Percentiles rank a stretch among this genome's conserved stretches.
These are phyloP conservation scores for Quercus tomentella DNA, from an alignment of 331 rosid species.

Conservation along the genomic window DNA sequence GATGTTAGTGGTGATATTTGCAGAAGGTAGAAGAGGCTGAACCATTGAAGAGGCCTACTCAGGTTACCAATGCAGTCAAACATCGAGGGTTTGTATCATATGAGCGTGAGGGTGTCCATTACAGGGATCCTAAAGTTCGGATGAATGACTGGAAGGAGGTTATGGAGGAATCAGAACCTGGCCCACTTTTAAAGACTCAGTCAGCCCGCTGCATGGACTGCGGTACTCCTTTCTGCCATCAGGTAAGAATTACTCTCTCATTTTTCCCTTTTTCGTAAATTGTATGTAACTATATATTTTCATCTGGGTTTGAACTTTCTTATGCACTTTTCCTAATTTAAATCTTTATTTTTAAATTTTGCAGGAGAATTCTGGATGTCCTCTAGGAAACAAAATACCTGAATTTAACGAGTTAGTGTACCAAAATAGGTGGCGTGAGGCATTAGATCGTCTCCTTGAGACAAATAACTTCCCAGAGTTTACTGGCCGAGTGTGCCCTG, in stretches of 20 bases:
- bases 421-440: conserved; percentile 97
- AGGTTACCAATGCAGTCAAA: conserved; percentile 65
- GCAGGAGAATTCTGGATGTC: conserved; percentile 97
- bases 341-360: conserved; percentile 12
- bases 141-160: conserved; percentile 92
- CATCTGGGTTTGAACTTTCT: not conserved
- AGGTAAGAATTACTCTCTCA: conserved; percentile 38
- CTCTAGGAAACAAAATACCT: conserved; percentile 97
- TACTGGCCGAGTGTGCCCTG: conserved; percentile 97
- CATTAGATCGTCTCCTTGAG: conserved; percentile 90
- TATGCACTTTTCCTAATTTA: not conserved
- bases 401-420: conserved; percentile 94
- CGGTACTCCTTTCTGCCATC: conserved; percentile 99
- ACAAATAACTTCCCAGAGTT: conserved; percentile 98
- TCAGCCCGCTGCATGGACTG: conserved; percentile 99
- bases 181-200: conserved; percentile 94
- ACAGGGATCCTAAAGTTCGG: conserved; percentile 84
- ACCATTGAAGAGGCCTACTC: conserved; percentile 62
- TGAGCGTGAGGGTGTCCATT: conserved; percentile 92
- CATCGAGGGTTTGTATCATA: conserved; percentile 90
- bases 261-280: not conserved
- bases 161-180: conserved; percentile 87
- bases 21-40: conserved; percentile 49
- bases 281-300: not conserved
- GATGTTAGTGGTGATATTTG: conserved; percentile 21